Evolutionary conservation across 768 basidiomycete species (phyloP).

Genomic region (Pleurotus giganteus): DNA sequence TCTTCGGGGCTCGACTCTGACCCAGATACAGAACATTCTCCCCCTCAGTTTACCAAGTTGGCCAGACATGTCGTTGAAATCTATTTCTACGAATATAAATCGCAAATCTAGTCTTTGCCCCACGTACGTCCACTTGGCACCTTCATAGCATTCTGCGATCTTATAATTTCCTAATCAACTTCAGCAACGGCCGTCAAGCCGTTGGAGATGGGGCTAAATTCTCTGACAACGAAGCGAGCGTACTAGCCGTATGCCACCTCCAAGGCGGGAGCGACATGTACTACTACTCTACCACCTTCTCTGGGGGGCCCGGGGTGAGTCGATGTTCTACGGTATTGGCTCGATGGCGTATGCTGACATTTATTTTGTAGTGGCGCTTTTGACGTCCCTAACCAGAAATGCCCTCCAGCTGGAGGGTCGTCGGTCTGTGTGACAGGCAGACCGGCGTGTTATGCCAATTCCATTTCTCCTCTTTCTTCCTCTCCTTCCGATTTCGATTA

Average conservation of each 20-base stretch:
- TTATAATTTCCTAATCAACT: conserved; percentile 18
- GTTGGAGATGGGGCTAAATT: conserved; percentile 95
- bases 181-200: conserved; percentile 92
- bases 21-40: not conserved
- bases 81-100: conserved; percentile 70
- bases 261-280: conserved; percentile 81
- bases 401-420: conserved; percentile 96
- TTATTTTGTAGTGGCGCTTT: conserved; percentile 79
- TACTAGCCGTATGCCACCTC: conserved; percentile 83
- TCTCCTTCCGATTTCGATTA: conserved; percentile 26
- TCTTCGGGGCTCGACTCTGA: not conserved
- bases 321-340: not conserved
- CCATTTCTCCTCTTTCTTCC: conserved; percentile 40
- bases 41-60: conserved; percentile 63
- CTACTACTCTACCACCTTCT: conserved; percentile 92
- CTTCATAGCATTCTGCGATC: not conserved
- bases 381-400: conserved; percentile 89
- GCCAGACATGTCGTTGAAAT: conserved; percentile 78
- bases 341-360: conserved; percentile 11
- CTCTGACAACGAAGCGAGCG: conserved; percentile 74
- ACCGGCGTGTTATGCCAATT: conserved; percentile 63
- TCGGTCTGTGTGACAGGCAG: conserved; percentile 93
- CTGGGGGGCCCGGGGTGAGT: conserved; percentile 88
- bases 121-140: conserved; percentile 54
- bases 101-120: conserved; percentile 92